phyloP scores from a whole-genome alignment of 805 yeast genomes.

The Pichia scutulata region DNA sequence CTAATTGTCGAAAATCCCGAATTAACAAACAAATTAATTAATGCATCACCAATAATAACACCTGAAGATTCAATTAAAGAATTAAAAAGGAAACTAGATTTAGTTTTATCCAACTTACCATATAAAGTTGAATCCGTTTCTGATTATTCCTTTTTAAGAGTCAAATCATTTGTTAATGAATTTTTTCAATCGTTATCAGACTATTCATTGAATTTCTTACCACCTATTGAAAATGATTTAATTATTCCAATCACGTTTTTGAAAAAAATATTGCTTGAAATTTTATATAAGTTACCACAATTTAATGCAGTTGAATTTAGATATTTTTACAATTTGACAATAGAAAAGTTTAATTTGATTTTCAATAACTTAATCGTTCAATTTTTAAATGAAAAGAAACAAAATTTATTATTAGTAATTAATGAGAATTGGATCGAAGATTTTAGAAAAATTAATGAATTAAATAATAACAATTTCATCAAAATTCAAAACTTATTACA shows the following conservation, averaged over 20 bases:
- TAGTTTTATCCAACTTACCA: constrained; percentile 49
- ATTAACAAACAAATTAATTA: constrained; percentile 41
- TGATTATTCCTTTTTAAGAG: constrained; percentile 72
- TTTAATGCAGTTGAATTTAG: constrained; percentile 52
- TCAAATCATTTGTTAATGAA: constrained; percentile 59
- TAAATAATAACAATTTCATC: constrained; percentile 24
- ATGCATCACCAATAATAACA: constrained; percentile 51
- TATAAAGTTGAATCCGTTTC: constrained; percentile 65
- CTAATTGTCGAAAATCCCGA: constrained; percentile 59
- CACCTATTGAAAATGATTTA: constrained; percentile 56
- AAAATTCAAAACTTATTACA: constrained; percentile 20
- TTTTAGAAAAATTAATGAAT: constrained; percentile 23
- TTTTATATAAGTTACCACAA: constrained; percentile 58
- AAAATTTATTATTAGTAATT: constrained; percentile 26
- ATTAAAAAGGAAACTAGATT: constrained; percentile 38
- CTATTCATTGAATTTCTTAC: constrained; percentile 62
- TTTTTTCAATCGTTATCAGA: constrained; percentile 67
- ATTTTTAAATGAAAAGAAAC: constrained; percentile 26
- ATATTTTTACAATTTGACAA: constrained; percentile 32
- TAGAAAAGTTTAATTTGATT: constrained; percentile 28
- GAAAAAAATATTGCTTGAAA: constrained; percentile 46
- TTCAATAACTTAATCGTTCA: constrained; percentile 20
- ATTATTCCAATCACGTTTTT: constrained; percentile 53
- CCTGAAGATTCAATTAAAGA: constrained; percentile 43
- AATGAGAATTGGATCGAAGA: constrained; percentile 27